These are phyloP conservation scores for Epichloe elymi DNA, from an alignment of 2,329 filamentous ascomycete genomes.

Conservation along the genomic window DNA sequence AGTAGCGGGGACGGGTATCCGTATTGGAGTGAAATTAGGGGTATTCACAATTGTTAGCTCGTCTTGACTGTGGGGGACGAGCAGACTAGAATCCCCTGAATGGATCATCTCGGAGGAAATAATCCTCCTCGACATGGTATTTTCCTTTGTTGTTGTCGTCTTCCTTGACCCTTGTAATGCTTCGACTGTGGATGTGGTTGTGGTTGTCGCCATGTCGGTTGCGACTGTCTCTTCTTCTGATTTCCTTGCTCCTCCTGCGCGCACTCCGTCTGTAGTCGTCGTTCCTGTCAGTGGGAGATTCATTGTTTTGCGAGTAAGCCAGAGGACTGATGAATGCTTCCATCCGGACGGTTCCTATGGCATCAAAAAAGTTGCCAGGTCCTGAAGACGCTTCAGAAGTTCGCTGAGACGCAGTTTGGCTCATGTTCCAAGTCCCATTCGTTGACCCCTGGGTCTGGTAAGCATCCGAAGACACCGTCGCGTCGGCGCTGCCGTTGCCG, in stretches of 20 bases:
- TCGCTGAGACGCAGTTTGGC: constrained; percentile 32
- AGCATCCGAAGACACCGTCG: constrained; percentile 46
- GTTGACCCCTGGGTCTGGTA: constrained; percentile 41
- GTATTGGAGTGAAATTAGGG: constrained; percentile 5
- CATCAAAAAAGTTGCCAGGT: constrained; percentile 62
- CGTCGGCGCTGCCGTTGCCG: constrained; percentile 42
- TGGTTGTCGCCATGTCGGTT: constrained; percentile 41
- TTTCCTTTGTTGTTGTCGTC: constrained; percentile 35
- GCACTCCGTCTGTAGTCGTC: constrained; percentile 31
- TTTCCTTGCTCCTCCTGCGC: constrained; percentile 42
- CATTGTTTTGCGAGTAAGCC: constrained; percentile 33
- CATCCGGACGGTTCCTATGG: constrained; percentile 86
- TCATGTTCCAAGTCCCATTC: constrained; percentile 31
- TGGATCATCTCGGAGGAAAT: constrained; percentile 42
- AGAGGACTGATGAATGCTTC: constrained; percentile 79
- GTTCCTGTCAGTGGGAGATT: constrained; percentile 35
- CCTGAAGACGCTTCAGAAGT: constrained; percentile 42
- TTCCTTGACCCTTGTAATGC: constrained; percentile 22
- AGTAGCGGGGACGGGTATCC: constrained; percentile 7
- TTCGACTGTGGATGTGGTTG: constrained; percentile 16
- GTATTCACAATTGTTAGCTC: too few species aligned
- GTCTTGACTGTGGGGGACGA: too few species aligned
- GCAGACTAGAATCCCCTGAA: constrained; percentile 43
- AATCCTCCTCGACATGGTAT: constrained; percentile 39
- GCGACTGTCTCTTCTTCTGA: constrained; percentile 37